Evolutionary conservation across 78 protist genomes (phyloP).

Genomic region (Emiliania huxleyi): DNA sequence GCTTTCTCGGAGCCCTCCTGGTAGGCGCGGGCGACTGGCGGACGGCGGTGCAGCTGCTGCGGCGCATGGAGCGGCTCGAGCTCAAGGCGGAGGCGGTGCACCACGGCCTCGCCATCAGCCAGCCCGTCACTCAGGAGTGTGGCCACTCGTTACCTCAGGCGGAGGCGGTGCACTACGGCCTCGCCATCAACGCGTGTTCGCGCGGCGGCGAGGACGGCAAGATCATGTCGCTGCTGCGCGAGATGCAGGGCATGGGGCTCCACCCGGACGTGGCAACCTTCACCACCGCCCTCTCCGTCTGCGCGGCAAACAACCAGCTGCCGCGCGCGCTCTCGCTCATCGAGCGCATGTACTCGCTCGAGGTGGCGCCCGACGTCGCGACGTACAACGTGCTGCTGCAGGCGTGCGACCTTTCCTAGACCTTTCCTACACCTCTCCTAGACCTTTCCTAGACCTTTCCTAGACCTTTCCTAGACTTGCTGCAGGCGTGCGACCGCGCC

Average conservation of each 20-base stretch:
- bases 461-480: too few species aligned
- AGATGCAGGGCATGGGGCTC: slow-evolving; percentile 9
- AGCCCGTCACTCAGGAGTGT: too few species aligned
- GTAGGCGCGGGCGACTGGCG: background rate
- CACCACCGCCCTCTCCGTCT: background rate
- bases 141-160: too few species aligned
- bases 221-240: background rate
- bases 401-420: too few species aligned
- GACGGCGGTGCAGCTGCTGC: background rate
- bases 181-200: background rate
- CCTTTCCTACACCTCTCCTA: too few species aligned
- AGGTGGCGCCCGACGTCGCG: slow-evolving; percentile 14
- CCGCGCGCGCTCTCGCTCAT: slow-evolving; percentile 18
- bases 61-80: background rate
- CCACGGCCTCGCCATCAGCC: background rate
- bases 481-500: background rate
- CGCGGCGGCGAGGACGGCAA: background rate
- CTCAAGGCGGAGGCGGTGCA: background rate
- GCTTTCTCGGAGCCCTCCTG: too few species aligned
- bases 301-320: background rate
- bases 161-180: background rate
- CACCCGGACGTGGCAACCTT: background rate
- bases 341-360: slow-evolving; percentile 8
- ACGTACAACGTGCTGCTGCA: slow-evolving; percentile 23
- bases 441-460: too few species aligned